phyloP scores from a whole-genome alignment of 352 stramenopile species.

The Phytophthora megakarya region DNA sequence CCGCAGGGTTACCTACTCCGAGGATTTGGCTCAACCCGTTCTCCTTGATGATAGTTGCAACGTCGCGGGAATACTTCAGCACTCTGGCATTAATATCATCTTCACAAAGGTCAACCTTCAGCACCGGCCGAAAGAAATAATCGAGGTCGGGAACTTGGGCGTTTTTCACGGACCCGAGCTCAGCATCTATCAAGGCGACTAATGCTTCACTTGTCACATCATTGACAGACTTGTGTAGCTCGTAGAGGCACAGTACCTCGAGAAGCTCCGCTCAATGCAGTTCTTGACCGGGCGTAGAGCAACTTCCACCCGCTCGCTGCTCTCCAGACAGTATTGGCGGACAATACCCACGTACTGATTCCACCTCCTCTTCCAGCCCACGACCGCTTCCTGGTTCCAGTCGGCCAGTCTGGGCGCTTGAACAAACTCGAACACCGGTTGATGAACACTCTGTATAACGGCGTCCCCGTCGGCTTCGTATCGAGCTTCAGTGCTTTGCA shows the following conservation, averaged over 20 bases:
- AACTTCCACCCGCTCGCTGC: not conserved
- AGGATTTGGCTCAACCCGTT: not conserved
- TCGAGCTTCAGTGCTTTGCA: not conserved
- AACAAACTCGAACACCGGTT: not conserved
- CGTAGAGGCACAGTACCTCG: not conserved
- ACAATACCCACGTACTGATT: not conserved
- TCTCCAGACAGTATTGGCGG: not conserved
- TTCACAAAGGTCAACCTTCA: constrained; percentile 27
- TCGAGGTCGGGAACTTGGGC: constrained; percentile 16
- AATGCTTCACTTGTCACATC: constrained; percentile 7
- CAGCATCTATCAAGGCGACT: not conserved
- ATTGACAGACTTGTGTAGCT: not conserved
- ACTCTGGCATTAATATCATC: constrained; percentile 18
- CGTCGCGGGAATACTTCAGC: constrained; percentile 22
- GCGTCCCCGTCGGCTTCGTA: not conserved
- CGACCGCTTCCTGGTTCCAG: not conserved
- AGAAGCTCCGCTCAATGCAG: not conserved
- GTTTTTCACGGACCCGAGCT: constrained; percentile 15
- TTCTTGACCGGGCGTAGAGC: not conserved
- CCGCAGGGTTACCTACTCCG: not conserved
- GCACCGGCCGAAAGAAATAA: constrained; percentile 10
- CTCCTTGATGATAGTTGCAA: constrained; percentile 13
- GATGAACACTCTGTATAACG: not conserved
- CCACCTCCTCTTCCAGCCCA: not conserved
- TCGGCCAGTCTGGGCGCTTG: not conserved